Evolutionary conservation across 805 yeast genomes (phyloP), one percentile per base, ranked within the genome.

Genomic region (Ogataea philodendri): DNA sequence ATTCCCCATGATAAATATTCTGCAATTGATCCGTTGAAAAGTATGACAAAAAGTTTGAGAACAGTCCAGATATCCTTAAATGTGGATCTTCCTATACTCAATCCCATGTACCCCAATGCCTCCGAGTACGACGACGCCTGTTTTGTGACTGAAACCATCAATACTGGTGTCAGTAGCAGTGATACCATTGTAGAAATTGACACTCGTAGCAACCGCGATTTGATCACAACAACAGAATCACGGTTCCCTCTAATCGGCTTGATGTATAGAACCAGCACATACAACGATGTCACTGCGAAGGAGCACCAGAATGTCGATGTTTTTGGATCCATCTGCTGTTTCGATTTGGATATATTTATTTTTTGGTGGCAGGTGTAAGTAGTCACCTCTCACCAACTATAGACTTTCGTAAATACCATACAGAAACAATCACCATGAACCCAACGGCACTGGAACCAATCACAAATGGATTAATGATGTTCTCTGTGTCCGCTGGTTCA

Each of bases 381-480:
- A 27, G 19, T 32, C 15, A 35, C 10, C 39, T 25, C 14, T 35
- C 39, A 11, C 41, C 43, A n/a, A 40, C 38, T 9, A 56, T 15
- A 5, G 71, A 63, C n/a, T 68, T 69, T 37, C 79, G 73, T 61
- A 84, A 72, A 20, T 82, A 70, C 72, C 88, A 80, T 5, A 81
- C 65, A 1, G 86, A 69, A 2, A 78, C 72, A 0, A 82, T 53
- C 0, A 81, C 67, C 67, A 84, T 67, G 30, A 84, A 74, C 1
- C 84, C 78, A 10, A 83, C 63, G 0, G 88, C 84, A 0, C 88
- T 77, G 2, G 85, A 80, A 0, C 84, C 81, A 39, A 84, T 63
- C 10, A 81, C 62, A 7, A 74, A 63, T 40, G 71, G 83, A 58
- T 65, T 76, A 42, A 66, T 58, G 8, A 54, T 15, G 44, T 51